Base-by-base conservation (phyloP, 1,139 yeast species). In the Diutina neorugosa region DNA sequence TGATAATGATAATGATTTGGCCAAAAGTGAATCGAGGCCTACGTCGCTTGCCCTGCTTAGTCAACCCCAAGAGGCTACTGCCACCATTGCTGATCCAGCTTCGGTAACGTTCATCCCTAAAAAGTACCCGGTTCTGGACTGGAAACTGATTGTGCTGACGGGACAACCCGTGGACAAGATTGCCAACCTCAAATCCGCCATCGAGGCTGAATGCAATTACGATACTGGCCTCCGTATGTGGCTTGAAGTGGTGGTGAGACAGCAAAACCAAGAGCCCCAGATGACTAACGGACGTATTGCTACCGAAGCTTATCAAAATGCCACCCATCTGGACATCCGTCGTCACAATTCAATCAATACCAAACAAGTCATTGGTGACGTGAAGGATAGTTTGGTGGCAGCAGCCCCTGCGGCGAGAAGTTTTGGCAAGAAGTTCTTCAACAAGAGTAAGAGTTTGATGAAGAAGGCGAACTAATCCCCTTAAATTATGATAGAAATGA, bases 261-360 rank as follows among this genome's bases (percentile, higher is more conserved):
- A 46, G 19, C 21, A n/a, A 19, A 20, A 20, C 7, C 23, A 16
- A n/a, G 50, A 25, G 18, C 50, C 50, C 7, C 18, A 31, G 6
- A 73, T 74, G 51, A 78, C 73, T 56, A 73, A 74, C 55, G 78
- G 79, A 2, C 67, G 68, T 52, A 67, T 74, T 49, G 78, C 78
- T 0, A 65, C 76, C 6, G 71, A 71, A 52, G 78, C 78, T 2
- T 74, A 74, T 58, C 76, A 71, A 57, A 74, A 74, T 62, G 79
- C 79, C 2, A 62, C 76, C 2, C 78, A 74, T 57, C 70, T 63
- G 57, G 78, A 73, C 55, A 63, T 74, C 40, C 65, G 76, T 56
- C 67, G 78, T 59, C 77, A 72, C 56, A 68, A 67, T 21, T 69
- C 77, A 1, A 63, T 74, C 21, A 61, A 77, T 55, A 73, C 76